A percentile compares a stretch with the other conserved stretches of the same genome.
Evolutionary conservation across 305 asterid species (phyloP).

Genomic region (Fraxinus dipetala): DNA sequence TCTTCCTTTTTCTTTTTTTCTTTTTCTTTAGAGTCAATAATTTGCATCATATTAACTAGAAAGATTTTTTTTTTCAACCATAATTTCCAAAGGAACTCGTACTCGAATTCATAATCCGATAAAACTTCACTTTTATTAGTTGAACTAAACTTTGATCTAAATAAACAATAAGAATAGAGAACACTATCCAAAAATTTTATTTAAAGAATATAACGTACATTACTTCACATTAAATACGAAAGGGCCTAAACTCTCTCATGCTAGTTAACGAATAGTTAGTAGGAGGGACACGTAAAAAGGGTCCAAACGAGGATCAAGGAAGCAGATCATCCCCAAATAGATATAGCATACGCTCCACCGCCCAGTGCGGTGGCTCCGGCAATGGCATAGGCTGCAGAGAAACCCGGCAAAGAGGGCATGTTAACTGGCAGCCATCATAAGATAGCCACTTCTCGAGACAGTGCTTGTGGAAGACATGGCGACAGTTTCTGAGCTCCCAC

Average conservation of each 20-base stretch:
- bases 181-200: neutral
- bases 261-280: neutral
- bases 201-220: neutral
- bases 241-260: neutral
- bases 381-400: constrained; percentile 25
- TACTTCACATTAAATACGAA: neutral
- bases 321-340: constrained; percentile 82
- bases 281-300: neutral
- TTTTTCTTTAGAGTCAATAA: neutral
- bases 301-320: constrained; percentile 26
- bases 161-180: constrained; percentile 5
- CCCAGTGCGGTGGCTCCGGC: constrained; percentile 70
- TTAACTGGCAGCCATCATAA: constrained; percentile 42
- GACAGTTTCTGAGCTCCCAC: constrained; percentile 63
- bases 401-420: constrained; percentile 77
- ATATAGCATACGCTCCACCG: constrained; percentile 72
- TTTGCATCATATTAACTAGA: constrained; percentile 2
- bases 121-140: no score
- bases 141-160: neutral
- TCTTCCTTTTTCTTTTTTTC: no score
- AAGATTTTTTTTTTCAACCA: no score
- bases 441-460: constrained; percentile 69
- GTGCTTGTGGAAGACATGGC: constrained; percentile 69
- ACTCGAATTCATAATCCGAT: neutral
- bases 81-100: no score